Evolutionary conservation across 495 filamentous ascomycete species (phyloP).

Genomic region (Xanthoparmelia taractica): DNA sequence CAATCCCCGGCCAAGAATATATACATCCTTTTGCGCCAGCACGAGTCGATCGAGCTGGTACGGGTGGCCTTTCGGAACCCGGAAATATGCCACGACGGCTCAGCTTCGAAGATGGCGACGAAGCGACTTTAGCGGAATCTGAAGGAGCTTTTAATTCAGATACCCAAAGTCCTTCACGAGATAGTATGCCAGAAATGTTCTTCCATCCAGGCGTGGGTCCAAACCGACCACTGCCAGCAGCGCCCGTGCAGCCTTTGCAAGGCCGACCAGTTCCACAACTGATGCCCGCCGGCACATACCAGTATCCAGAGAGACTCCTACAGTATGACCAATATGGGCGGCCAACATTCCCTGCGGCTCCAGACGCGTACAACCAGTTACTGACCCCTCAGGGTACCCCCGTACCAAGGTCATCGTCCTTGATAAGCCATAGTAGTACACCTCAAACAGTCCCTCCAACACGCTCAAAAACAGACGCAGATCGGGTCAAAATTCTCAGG

Average conservation of each 20-base stretch:
- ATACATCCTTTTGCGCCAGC: conserved; percentile 57
- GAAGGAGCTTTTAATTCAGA: conserved; percentile 44
- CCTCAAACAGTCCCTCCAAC: conserved; percentile 74
- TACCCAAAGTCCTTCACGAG: conserved; percentile 47
- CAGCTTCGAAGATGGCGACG: conserved; percentile 94
- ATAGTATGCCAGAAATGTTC: conserved; percentile 81
- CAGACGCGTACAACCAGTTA: conserved; percentile 41
- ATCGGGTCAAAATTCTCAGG: conserved; percentile 51
- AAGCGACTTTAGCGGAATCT: conserved; percentile 49
- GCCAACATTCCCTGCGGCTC: conserved; percentile 37
- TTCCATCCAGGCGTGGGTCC: conserved; percentile 72
- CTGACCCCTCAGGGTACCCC: conserved; percentile 30
- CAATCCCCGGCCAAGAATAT: conserved; percentile 32
- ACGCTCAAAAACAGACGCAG: conserved; percentile 91
- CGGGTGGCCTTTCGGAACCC: conserved; percentile 74
- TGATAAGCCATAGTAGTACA: conserved; percentile 71
- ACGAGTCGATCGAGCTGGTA: conserved; percentile 72
- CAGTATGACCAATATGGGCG: conserved; percentile 37
- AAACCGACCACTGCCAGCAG: conserved; percentile 68
- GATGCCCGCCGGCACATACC: conserved; percentile 52
- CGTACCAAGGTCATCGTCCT: conserved; percentile 78
- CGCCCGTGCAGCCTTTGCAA: conserved; percentile 48
- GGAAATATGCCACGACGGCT: conserved; percentile 54
- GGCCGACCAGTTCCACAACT: conserved; percentile 40
- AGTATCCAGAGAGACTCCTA: conserved; percentile 34